Conservation (phyloP, 106 monocot genomes). For the Allium sativum region DNA sequence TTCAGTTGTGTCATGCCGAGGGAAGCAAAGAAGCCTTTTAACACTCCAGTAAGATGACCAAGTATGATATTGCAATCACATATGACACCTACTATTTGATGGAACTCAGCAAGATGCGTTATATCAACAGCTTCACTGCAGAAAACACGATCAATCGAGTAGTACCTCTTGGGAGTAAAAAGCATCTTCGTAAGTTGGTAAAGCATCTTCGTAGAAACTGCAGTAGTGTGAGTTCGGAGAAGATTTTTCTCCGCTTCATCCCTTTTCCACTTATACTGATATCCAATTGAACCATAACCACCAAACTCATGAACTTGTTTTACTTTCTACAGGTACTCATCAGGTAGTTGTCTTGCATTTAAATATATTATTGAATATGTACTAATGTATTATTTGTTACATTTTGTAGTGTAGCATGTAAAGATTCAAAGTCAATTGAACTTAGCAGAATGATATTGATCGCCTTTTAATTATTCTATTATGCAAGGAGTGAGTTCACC, state of each 20-base stretch:
- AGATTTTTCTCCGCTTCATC: slow-evolving; percentile 94
- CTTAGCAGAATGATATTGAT: no score
- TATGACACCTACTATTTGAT: slow-evolving; percentile 94
- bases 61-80: slow-evolving; percentile 89
- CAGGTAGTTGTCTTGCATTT: slow-evolving; percentile 60
- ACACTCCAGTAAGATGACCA: slow-evolving; percentile 82
- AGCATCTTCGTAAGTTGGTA: slow-evolving; percentile 73
- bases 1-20: slow-evolving; percentile 87
- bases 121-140: slow-evolving; percentile 95
- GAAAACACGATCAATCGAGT: slow-evolving; percentile 95
- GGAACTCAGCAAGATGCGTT: slow-evolving; percentile 96
- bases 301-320: slow-evolving; percentile 81
- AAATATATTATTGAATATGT: no score
- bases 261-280: slow-evolving; percentile 94
- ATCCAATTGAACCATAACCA: slow-evolving; percentile 88
- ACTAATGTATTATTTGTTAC: no score
- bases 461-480: no score
- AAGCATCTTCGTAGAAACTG: slow-evolving; percentile 96
- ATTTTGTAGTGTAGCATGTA: no score
- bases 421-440: no score
- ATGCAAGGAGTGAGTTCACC: no score
- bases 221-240: slow-evolving; percentile 95
- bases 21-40: slow-evolving; percentile 81
- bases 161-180: slow-evolving; percentile 82
- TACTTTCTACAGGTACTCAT: slow-evolving; percentile 78